Base-by-base conservation (phyloP, 352 stramenopile genomes). In the Pythium folliculosum region DNA sequence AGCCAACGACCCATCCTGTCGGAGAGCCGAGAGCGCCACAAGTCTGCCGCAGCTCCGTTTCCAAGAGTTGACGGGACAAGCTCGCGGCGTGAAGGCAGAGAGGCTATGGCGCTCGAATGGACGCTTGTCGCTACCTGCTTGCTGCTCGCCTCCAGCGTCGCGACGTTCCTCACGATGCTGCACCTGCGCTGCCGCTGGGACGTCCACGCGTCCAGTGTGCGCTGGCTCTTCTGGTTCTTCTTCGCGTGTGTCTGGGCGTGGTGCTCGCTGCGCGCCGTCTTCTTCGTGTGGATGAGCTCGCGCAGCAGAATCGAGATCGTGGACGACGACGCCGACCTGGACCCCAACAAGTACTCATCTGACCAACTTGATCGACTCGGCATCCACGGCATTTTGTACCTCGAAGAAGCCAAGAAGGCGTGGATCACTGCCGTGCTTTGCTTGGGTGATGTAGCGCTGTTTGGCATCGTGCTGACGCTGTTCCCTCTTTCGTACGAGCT, bases 211-310 rank as follows among this genome's bases (percentile, higher is more conserved):
- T 73, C 53, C 40, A 84, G 78, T 22, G 80, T 89, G 13, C 78
- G 81, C 16, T 89, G 78, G 78, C 73, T 89, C 49, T 89, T 89
- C 59, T 82, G 82, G 60, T 47, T 73, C 64, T 89, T 89, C 50
- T 87, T 89, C 67, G 25, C 84, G 4, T 84, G 80, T 32, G 51
- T 87, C n/a, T 82, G 64, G 65, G 56, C 83, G 27, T 86, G 80
- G 76, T 77, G 72, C 53, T 73, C 23, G 4, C 49, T 72, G 40
- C 78, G 78, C 37, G 69, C 80, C 4, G 17, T 82, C 9, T 87
- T 86, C 61, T 65, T 84, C 52, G 40, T 85, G 19, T 89, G 75
- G 70, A n/a, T 72, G 45, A 45, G 21, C 14, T 45, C 58, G 50
- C 49, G 25, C 16, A 27, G 35, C 2, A 48, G 5, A 16, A 23